These are phyloP conservation scores for Cinchona pubescens DNA, from an alignment of 257 asterid species.

Conservation along the genomic window DNA sequence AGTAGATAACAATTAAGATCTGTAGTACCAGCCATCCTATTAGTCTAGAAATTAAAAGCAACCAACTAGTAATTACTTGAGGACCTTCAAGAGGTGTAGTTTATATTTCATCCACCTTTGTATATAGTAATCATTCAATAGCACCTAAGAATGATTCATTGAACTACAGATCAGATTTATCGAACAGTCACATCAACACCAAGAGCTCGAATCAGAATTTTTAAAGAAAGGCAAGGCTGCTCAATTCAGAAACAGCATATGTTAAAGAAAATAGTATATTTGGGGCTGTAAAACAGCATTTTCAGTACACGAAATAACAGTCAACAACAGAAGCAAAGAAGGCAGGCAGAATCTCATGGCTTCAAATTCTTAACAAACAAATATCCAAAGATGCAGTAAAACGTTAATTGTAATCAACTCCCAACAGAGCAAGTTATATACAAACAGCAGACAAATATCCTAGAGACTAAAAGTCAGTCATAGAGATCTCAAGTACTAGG, in stretches of 20 bases:
- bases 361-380: not conserved
- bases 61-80: not conserved
- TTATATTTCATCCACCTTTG: not conserved
- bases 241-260: not conserved
- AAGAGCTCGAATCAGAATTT: not conserved
- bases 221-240: not conserved
- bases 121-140: not conserved
- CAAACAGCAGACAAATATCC: slow-evolving; percentile 1
- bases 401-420: not conserved
- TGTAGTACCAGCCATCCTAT: not conserved
- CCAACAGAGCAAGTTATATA: not conserved
- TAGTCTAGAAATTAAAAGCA: not conserved
- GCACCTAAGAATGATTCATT: not conserved
- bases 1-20: not conserved
- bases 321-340: not conserved
- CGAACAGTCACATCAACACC: not conserved
- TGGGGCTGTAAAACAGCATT: not conserved
- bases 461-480: slow-evolving; percentile 3
- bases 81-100: not conserved
- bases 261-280: not conserved
- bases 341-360: not conserved
- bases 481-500: slow-evolving; percentile 10
- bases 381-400: not conserved
- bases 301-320: not conserved
- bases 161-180: not conserved